Base-by-base conservation (phyloP, 2,329 filamentous ascomycete species). In the Cladophialophora bantiana region DNA sequence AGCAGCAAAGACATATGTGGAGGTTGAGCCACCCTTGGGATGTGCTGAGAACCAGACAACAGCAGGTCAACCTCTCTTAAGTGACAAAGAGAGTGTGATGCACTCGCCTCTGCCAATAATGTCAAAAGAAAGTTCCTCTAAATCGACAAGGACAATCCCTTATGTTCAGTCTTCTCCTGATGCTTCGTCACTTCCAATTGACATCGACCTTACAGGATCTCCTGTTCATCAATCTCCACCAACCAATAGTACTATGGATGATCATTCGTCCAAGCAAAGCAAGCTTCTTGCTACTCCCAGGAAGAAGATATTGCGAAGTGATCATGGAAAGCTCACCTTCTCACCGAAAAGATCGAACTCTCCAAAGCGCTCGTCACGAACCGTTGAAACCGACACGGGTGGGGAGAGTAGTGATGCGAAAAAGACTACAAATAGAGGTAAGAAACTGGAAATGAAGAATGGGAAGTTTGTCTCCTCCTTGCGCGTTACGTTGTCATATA, bases 231-330 rank as follows among this genome's bases (percentile, higher is more conserved):
- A 38, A 3, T 32, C 18, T 32, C 34, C 4, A n/a, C 48, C 36
- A 42, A 50, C 50, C n/a, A n/a, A 26, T 7, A 38, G 32, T 34
- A 20, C 66, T 18, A 34, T 38, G 18, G 36, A 38, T 34, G 57
- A 34, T 50, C 20, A n/a, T 20, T 40, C 32, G 2, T 20, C n/a
- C 20, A 60, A 65, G 18, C 42, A 50, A 20, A 64, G 56, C 13
- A 64, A 36, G 50, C 32, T 13, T n/a, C 57, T 36, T 4, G 32
- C 61, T n/a, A 86, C 88, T 0, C 87, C 87, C 0, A 85, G 83
- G 56, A 79, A 82, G 3, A 90, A 88, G 65, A 66, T 83, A 32
- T 79, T 77, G 62, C 66, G 83, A 15, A 81, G 79, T 61, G 58
- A 75, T 0, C 81, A 83, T 71, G 81, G 81, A 13, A 82, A 78